Evolutionary conservation across 495 filamentous ascomycete species (phyloP), one percentile per base, ranked within the genome.

Genomic region (Terfezia claveryi): DNA sequence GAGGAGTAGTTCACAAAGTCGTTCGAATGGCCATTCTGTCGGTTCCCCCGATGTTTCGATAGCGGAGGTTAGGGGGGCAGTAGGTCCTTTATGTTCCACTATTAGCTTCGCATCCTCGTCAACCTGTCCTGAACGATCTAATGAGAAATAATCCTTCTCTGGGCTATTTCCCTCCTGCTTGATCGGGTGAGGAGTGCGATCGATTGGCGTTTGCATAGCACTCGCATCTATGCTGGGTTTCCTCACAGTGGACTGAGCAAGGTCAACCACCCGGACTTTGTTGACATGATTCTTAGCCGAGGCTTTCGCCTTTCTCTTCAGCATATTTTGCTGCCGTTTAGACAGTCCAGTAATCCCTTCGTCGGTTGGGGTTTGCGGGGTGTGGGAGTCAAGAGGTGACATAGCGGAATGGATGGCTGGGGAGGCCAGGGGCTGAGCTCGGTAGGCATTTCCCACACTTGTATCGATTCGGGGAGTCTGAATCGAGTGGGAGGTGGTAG

Each of bases 61-160:
- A n/a, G 75, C 62, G 6, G 76, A 71, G 53, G 72, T 79, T 57
- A 80, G 78, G 0, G 77, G 74, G 9, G 73, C 69, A 3, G 76
- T 70, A 4, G 78, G 76, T 6, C 92, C 92, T 66, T 94, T 96
- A 72, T 89, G 94, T 63, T 96, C 91, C 11, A 87, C 81, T n/a
- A 94, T 83, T 41, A 98, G 76, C 61, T 94, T 95, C 0, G 79
- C 77, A 53, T 88, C 83, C 62, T 98, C 91, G 59, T 94, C 86
- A 0, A 78, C 76, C 53, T 80, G 78, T 11, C 73, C 68, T 32
- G 27, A 32, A 17, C 73, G 75, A 41, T 94, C 85, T 12, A 95
- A 73, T 32, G 76, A 87, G 67, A 96, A 94, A 66, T 93, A 94
- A 60, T 96, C 89, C 37, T 72, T 68, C 38, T 66, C 60, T 51